Evolutionary conservation across 2,329 filamentous ascomycete genomes (phyloP), one percentile per base, ranked within the genome.

Genomic region (Arthrinium phaeospermum): DNA sequence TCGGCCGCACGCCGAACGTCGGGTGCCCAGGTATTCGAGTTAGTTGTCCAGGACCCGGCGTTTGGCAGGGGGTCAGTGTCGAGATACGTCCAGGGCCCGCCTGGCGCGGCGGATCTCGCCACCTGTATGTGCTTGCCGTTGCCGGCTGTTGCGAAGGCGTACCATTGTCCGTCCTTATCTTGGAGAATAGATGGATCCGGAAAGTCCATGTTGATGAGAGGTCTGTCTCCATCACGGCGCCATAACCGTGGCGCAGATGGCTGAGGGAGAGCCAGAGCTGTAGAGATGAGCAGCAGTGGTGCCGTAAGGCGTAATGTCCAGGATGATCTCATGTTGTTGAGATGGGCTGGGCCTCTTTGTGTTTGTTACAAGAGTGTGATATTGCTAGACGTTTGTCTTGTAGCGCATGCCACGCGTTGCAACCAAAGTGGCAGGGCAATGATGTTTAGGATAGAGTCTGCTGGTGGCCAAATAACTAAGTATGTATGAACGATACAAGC

Each of bases 21-120:
- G 13, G 90, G 91, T 0, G 90, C 90, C 89, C 90, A 92, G 37
- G 87, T 88, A 71, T 89, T 85, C 4, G 79, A 78, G 1, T 85
- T 85, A 4, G 83, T 86, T 45, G 87, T 87, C 90, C 91, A 92
- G 8, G 81, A 76, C 1, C 85, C 85, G 8, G 86, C 73, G 7
- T 81, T 79, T 0, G 89, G 88, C n/a, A 92, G 82, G 2, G 87
- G 86, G 74, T 91, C 89, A n/a, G 83, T 78, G 72, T 86, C 81
- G 61, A 86, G 82, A 30, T 86, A 82, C 8, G 85, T 79, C 78
- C 84, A 87, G 78, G 86, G 85, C 4, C 83, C 83, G 16, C 81
- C 78, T 68, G 89, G 86, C 68, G 87, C 84, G 1, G 80, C 74
- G 3, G 87, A 87, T 2, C 76, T 82, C 2, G 90, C 90, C 4